phyloP scores from a whole-genome alignment of 2,329 filamentous ascomycete genomes.

The Cladosporium phlei region DNA sequence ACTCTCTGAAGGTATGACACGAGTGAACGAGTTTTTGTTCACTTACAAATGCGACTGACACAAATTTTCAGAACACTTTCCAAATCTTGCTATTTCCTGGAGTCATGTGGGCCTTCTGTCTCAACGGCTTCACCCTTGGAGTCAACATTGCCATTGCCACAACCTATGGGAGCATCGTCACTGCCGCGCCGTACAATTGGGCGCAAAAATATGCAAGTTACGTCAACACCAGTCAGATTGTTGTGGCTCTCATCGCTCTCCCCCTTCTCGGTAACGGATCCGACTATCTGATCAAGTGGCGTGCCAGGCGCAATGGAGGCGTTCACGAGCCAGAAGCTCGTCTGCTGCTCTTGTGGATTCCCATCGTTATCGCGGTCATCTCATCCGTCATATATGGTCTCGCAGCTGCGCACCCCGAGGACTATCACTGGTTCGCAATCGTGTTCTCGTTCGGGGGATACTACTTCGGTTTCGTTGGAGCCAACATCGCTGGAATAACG shows the following conservation, averaged over 20 bases:
- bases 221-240: constrained; percentile 39
- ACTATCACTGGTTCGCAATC: constrained; percentile 24
- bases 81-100: constrained; percentile 35
- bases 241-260: constrained; percentile 36
- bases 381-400: constrained; percentile 37
- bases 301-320: constrained; percentile 35
- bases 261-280: constrained; percentile 38
- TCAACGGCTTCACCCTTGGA: constrained; percentile 39
- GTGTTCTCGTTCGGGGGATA: constrained; percentile 23
- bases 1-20: constrained; percentile 22
- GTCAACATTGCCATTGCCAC: constrained; percentile 42
- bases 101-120: constrained; percentile 38
- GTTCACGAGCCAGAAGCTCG: constrained; percentile 41
- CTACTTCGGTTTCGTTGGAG: constrained; percentile 37
- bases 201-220: constrained; percentile 27
- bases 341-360: constrained; percentile 34
- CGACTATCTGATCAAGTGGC: constrained; percentile 35
- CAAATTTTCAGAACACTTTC: constrained; percentile 17
- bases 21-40: not conserved
- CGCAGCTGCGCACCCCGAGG: constrained; percentile 18
- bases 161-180: constrained; percentile 37
- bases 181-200: constrained; percentile 37
- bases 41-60: not conserved
- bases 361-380: constrained; percentile 37
- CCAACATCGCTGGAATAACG: constrained; percentile 43